Conservation (phyloP, 306 rosid species). For the Fragaria vesca region DNA sequence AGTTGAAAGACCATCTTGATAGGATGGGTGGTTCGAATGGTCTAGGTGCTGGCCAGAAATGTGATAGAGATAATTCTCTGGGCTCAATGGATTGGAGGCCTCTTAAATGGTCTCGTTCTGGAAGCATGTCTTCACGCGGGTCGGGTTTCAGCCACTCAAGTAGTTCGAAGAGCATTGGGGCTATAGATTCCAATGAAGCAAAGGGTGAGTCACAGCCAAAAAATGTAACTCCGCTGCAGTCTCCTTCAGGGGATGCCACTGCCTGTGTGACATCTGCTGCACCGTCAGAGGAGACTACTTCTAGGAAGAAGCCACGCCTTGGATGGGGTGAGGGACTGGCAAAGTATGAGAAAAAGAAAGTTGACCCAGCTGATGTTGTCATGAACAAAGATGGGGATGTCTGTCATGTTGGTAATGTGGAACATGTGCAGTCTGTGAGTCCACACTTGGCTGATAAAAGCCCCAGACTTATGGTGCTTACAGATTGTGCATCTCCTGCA, state of each 20-base stretch:
- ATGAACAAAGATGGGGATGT: constrained; percentile 53
- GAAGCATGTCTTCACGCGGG: constrained; percentile 83
- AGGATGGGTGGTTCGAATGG: constrained; percentile 58
- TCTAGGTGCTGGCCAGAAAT: constrained; percentile 50
- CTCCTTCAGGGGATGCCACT: constrained; percentile 70
- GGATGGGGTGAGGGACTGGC: constrained; percentile 99
- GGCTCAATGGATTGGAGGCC: constrained; percentile 83
- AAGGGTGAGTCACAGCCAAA: constrained; percentile 57
- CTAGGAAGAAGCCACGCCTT: constrained; percentile 88
- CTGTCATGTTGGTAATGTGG: constrained; percentile 42
- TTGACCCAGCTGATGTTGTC: constrained; percentile 71
- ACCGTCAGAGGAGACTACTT: constrained; percentile 62
- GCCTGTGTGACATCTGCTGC: constrained; percentile 68
- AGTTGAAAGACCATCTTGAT: constrained; percentile 69
- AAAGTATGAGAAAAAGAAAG: constrained; percentile 89
- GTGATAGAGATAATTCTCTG: constrained; percentile 59
- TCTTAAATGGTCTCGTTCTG: constrained; percentile 88
- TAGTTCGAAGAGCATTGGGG: constrained; percentile 68
- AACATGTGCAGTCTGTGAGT: constrained; percentile 43
- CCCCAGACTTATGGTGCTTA: constrained; percentile 51
- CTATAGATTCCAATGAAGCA: constrained; percentile 53
- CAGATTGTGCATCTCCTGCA: constrained; percentile 88
- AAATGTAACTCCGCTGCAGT: constrained; percentile 50
- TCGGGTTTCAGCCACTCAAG: constrained; percentile 85
- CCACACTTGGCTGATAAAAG: constrained; percentile 67